Evolutionary conservation across 1,284 basidiomycete genomes (phyloP), one percentile per base, ranked within the genome.

Genomic region (Marasmius tenuissimus): DNA sequence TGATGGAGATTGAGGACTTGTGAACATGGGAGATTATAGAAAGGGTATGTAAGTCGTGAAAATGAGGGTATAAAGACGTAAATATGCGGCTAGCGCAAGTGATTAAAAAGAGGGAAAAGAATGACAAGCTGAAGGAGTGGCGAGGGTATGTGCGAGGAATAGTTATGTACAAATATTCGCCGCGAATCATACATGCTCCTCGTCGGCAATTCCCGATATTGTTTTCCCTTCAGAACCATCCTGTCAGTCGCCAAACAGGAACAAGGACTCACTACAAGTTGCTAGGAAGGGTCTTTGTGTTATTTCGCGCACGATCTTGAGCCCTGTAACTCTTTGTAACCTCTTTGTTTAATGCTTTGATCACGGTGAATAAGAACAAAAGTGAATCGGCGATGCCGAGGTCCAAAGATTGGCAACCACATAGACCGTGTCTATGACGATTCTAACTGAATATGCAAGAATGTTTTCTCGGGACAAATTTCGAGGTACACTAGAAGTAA

Each of bases 41-140:
- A 27, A 14, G 55, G 60, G 40, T 53, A 64, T 52, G 33, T 11
- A 38, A 47, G n/a, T 60, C 58, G 63, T 63, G 39, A 65, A 61
- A 61, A 64, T 63, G 68, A 54, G 64, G 54, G 62, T 65, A 68
- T 50, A 65, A 66, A 64, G 57, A 57, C 63, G 57, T 64, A 61
- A 57, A 61, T 38, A 34, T 63, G 71, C 73, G 75, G 69, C 74
- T 75, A 70, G 74, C 74, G 73, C 72, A 63, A 58, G 22, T 42
- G 38, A 61, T 11, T 12, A 14, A 20, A 49, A 59, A 58, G 35
- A 63, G 60, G 57, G 54, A 63, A 67, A 63, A 62, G 64, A 66
- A 63, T 65, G 58, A 60, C 62, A 55, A 10, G 27, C 27, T 38
- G 38, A 37, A 20, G 18, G 49, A 50, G 34, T 27, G 48, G 14